Conservation (phyloP, 1,139 yeast genomes). For the Pichia norvegensis region DNA sequence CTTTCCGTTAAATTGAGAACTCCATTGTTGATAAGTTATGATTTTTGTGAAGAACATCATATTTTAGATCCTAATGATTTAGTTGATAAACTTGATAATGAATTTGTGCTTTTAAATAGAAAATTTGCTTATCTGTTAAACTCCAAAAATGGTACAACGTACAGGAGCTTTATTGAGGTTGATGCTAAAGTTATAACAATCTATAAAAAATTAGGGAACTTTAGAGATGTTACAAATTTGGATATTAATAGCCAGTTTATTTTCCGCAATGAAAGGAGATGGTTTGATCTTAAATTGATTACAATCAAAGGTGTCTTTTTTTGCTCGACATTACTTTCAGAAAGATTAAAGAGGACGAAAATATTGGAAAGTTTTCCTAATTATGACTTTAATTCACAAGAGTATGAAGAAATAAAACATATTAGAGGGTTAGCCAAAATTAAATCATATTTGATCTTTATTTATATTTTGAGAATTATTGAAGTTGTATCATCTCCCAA, state of each 20-base stretch:
- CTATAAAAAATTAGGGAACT: background rate
- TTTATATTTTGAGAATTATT: constrained; percentile 27
- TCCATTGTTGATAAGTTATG: constrained; percentile 19
- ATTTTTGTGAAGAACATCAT: constrained; percentile 9
- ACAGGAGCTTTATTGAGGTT: background rate
- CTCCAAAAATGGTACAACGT: constrained; percentile 1
- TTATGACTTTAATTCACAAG: background rate
- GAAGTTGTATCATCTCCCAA: constrained; percentile 45
- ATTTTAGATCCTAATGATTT: background rate
- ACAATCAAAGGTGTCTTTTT: background rate
- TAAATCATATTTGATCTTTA: background rate
- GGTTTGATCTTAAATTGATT: background rate
- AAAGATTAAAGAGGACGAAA: background rate
- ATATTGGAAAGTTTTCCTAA: background rate
- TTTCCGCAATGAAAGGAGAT: background rate
- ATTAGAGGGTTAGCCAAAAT: background rate
- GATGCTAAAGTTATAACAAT: background rate
- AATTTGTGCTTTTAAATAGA: background rate
- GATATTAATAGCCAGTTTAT: background rate
- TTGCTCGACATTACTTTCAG: background rate
- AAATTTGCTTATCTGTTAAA: background rate
- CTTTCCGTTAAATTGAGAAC: constrained; percentile 15
- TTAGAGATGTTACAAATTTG: background rate
- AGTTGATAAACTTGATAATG: background rate
- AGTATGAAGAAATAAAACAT: background rate